A percentile compares a stretch with the other conserved stretches of the same genome.
phyloP scores from a whole-genome alignment of 176 grass and related monocot genomes.

The Metroxylon sagu region DNA sequence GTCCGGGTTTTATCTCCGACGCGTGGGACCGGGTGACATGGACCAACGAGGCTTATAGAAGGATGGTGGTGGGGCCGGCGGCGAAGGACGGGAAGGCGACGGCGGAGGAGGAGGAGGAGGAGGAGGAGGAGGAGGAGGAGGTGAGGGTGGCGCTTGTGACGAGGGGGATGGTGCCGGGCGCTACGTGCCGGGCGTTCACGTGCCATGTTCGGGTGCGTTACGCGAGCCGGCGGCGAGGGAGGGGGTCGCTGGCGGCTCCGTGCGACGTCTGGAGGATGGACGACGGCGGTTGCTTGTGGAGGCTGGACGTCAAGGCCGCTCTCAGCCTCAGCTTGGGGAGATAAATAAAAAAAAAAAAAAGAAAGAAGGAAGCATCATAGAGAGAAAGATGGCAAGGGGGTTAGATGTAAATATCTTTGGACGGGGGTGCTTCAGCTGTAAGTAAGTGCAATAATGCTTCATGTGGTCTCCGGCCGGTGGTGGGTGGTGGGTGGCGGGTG shows the following conservation, averaged over 20 bases:
- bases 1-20: slow-evolving; percentile 52
- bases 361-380: no score
- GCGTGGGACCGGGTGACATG: slow-evolving; percentile 62
- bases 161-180: slow-evolving; percentile 29
- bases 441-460: no score
- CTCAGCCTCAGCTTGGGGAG: slow-evolving; percentile 45
- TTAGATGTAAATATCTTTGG: no score
- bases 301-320: slow-evolving; percentile 63
- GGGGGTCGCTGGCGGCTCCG: slow-evolving; percentile 51
- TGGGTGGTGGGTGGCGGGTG: no score
- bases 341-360: no score
- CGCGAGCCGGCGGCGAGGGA: not conserved
- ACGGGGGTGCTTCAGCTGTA: no score
- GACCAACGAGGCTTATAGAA: slow-evolving; percentile 41
- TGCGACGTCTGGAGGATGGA: slow-evolving; percentile 86
- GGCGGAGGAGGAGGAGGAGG: not conserved
- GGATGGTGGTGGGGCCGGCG: slow-evolving; percentile 10
- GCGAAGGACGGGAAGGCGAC: no score
- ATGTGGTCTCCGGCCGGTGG: no score
- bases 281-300: slow-evolving; percentile 50
- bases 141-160: slow-evolving; percentile 34
- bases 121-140: slow-evolving; percentile 14
- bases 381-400: no score
- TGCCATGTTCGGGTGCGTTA: slow-evolving; percentile 42
- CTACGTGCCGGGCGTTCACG: slow-evolving; percentile 55